Conservation (phyloP, 495 filamentous ascomycete genomes). For the Neurospora sp. region DNA sequence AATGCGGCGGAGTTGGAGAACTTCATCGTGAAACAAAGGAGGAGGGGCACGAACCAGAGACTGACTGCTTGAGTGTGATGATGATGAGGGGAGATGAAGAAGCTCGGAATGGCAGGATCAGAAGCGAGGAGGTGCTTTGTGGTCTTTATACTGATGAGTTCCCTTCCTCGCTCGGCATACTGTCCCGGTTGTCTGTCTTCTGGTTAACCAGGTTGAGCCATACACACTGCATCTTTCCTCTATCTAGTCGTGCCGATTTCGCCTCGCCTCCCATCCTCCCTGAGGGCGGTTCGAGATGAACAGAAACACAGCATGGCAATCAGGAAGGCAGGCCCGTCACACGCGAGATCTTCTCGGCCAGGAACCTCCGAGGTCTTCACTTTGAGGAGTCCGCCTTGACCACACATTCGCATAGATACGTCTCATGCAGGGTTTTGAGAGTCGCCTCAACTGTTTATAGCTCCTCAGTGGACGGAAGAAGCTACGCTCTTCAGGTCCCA, state of each 20-base stretch:
- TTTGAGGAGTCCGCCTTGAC: background rate
- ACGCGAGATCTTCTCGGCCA: slow-evolving; percentile 31
- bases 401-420: background rate
- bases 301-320: slow-evolving; percentile 23
- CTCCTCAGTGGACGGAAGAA: background rate
- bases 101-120: background rate
- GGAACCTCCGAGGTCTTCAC: slow-evolving; percentile 27
- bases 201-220: background rate
- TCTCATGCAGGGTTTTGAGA: background rate
- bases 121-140: slow-evolving; percentile 13
- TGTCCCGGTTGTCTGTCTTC: background rate
- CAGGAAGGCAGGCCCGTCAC: slow-evolving; percentile 39
- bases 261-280: background rate
- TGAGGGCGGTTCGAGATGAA: background rate
- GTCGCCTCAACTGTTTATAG: background rate
- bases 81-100: background rate
- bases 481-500: slow-evolving; percentile 16
- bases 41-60: slow-evolving; percentile 7
- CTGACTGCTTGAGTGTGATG: slow-evolving; percentile 7
- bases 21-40: slow-evolving; percentile 33
- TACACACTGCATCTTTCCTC: background rate
- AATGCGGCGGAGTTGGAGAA: slow-evolving; percentile 27
- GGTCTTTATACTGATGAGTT: slow-evolving; percentile 25
- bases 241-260: background rate
- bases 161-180: background rate